These are phyloP conservation scores for Lachancea lanzarotensis DNA, from an alignment of 805 yeast genomes.

Conservation along the genomic window DNA sequence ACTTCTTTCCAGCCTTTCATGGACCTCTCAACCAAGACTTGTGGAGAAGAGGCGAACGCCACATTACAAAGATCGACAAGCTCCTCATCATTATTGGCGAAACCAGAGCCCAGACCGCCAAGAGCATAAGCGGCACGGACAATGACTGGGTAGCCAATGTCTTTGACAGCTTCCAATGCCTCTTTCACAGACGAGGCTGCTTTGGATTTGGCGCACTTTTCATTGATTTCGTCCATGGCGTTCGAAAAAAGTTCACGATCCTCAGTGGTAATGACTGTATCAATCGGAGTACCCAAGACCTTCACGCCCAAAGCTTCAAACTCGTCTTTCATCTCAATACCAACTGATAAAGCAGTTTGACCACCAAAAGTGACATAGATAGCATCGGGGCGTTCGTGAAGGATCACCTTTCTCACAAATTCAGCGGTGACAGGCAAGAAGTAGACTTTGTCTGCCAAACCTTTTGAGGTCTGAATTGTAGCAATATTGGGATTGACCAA, in stretches of 20 bases:
- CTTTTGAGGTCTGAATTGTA: constrained; percentile 96
- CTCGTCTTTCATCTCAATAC: constrained; percentile 92
- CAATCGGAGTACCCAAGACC: constrained; percentile 94
- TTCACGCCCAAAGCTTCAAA: constrained; percentile 81
- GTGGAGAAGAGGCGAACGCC: constrained; percentile 95
- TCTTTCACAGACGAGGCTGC: constrained; percentile 78
- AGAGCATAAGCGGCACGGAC: constrained; percentile 96
- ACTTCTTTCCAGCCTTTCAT: constrained; percentile 99
- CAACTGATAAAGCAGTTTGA: constrained; percentile 95
- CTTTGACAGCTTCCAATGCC: constrained; percentile 76
- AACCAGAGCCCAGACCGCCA: constrained; percentile 98
- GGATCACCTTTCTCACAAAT: constrained; percentile 90
- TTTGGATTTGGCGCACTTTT: constrained; percentile 90
- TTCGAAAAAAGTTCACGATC: constrained; percentile 94
- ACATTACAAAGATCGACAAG: constrained; percentile 76
- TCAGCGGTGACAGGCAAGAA: constrained; percentile 97
- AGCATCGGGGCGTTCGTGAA: constrained; percentile 94
- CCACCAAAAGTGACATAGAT: constrained; percentile 98
- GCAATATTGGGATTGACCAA: constrained; percentile 97
- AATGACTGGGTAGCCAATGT: constrained; percentile 90
- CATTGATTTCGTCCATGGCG: constrained; percentile 91
- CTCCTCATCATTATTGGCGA: constrained; percentile 83
- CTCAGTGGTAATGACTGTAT: constrained; percentile 94
- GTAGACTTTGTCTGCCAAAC: constrained; percentile 95
- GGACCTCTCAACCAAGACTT: constrained; percentile 88